A percentile compares a stretch with the other conserved stretches of the same genome.
These are phyloP conservation scores for Lyophyllum decastes DNA, from an alignment of 768 basidiomycete species.

Conservation along the genomic window DNA sequence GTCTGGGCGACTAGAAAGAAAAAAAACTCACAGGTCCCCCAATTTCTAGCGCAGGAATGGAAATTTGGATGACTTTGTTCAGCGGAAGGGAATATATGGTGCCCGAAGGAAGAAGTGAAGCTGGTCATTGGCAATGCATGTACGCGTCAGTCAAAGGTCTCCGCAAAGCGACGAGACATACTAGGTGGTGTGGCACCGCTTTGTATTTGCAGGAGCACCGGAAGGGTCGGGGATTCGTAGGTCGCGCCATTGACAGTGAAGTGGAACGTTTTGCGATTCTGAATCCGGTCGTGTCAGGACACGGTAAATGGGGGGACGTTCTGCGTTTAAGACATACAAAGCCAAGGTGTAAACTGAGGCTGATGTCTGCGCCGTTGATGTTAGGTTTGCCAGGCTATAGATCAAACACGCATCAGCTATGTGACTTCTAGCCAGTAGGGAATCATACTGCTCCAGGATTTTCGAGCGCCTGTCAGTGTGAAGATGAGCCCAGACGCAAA, in stretches of 20 bases:
- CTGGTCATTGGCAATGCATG: too few relatives aligned
- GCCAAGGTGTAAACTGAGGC: slow-evolving; percentile 3
- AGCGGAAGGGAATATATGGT: slow-evolving; percentile 43
- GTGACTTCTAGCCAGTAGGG: too few relatives aligned
- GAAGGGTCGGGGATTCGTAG: slow-evolving; percentile 35
- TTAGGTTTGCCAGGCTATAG: too few relatives aligned
- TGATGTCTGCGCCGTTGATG: too few relatives aligned
- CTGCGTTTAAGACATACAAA: slow-evolving; percentile 33
- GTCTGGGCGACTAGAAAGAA: neutral
- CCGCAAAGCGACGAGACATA: too few relatives aligned
- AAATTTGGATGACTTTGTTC: slow-evolving; percentile 48
- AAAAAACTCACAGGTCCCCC: slow-evolving; percentile 32
- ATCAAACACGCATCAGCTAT: too few relatives aligned
- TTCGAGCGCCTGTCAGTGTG: too few relatives aligned
- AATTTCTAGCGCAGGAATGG: slow-evolving; percentile 32
- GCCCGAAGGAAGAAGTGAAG: slow-evolving; percentile 33
- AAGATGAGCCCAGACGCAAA: too few relatives aligned
- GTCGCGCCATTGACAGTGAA: slow-evolving; percentile 34
- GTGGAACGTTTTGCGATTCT: too few relatives aligned
- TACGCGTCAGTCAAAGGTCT: too few relatives aligned
- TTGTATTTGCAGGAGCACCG: slow-evolving; percentile 47
- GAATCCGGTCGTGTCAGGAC: neutral
- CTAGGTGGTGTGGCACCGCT: slow-evolving; percentile 24
- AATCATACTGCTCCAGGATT: too few relatives aligned
- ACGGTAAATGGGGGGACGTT: slow-evolving; percentile 25